These are phyloP conservation scores for Forsythia suspensa DNA, from an alignment of 257 asterid genomes.

Conservation along the genomic window DNA sequence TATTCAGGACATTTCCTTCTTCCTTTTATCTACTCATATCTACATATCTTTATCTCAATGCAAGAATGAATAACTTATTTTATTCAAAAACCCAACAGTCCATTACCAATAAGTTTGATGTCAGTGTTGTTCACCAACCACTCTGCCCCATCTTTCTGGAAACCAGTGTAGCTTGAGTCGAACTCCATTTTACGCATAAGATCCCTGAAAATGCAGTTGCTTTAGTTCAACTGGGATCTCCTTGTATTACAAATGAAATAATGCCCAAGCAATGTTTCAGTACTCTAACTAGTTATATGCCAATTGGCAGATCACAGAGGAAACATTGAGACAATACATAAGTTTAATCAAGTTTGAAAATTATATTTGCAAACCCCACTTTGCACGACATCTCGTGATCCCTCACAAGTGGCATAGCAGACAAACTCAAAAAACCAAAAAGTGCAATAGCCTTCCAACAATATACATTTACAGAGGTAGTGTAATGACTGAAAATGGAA, in stretches of 20 bases:
- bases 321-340: not conserved
- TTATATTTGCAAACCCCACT: not conserved
- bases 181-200: conserved; percentile 26
- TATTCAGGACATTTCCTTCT: not conserved
- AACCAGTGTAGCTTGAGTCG: conserved; percentile 20
- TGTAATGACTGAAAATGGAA: too few species aligned
- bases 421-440: not conserved
- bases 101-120: conserved; percentile 33
- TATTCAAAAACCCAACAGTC: not conserved
- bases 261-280: not conserved
- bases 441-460: not conserved
- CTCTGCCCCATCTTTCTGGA: conserved; percentile 33
- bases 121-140: conserved; percentile 30
- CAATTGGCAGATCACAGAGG: not conserved
- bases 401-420: not conserved
- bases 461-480: not conserved
- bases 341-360: too few species aligned
- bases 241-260: not conserved
- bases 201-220: conserved; percentile 8
- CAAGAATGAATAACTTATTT: not conserved
- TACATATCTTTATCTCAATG: too few species aligned
- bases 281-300: not conserved
- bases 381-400: not conserved
- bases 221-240: not conserved
- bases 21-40: too few species aligned